Evolutionary conservation across 441 rosid genomes (phyloP).

Genomic region (Macaranga tanarius): DNA sequence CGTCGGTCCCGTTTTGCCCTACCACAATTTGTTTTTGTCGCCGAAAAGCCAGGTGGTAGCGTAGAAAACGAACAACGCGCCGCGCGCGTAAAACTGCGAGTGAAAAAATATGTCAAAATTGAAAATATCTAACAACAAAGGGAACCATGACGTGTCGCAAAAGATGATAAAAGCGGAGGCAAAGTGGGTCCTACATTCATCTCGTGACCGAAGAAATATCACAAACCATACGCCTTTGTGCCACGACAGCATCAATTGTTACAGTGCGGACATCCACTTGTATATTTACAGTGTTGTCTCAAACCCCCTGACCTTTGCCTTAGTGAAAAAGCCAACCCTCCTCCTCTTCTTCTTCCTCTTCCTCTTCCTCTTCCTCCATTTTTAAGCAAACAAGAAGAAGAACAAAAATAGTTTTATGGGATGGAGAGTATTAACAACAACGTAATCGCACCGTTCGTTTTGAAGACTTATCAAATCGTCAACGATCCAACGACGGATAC

Average conservation of each 20-base stretch:
- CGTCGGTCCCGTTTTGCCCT: too few species aligned
- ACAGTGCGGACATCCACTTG: conserved; percentile 24
- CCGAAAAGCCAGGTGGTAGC: too few species aligned
- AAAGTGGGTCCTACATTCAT: conserved; percentile 23
- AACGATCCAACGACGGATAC: conserved; percentile 61
- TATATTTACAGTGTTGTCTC: conserved; percentile 25
- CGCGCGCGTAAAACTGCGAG: conserved; percentile 17
- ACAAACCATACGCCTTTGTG: conserved; percentile 23
- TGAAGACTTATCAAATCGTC: conserved; percentile 83
- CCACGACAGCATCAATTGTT: conserved; percentile 23
- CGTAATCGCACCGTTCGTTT: conserved; percentile 68
- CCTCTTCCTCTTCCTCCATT: background rate
- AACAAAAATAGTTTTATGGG: conserved; percentile 19
- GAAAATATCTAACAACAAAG: conserved; percentile 25
- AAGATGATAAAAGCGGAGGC: conserved; percentile 25
- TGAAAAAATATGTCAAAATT: background rate
- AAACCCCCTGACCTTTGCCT: background rate
- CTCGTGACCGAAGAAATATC: conserved; percentile 31
- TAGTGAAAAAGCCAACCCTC: background rate
- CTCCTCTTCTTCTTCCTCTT: background rate
- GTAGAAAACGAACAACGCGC: too few species aligned
- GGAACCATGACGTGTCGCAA: conserved; percentile 25
- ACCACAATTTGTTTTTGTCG: too few species aligned
- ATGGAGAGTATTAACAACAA: conserved; percentile 35
- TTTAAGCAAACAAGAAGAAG: conserved; percentile 7